Percentiles rank a stretch among this genome's conserved stretches.
phyloP scores from a whole-genome alignment of 129 eudicot genomes.

The Smallanthus sonchifolius region DNA sequence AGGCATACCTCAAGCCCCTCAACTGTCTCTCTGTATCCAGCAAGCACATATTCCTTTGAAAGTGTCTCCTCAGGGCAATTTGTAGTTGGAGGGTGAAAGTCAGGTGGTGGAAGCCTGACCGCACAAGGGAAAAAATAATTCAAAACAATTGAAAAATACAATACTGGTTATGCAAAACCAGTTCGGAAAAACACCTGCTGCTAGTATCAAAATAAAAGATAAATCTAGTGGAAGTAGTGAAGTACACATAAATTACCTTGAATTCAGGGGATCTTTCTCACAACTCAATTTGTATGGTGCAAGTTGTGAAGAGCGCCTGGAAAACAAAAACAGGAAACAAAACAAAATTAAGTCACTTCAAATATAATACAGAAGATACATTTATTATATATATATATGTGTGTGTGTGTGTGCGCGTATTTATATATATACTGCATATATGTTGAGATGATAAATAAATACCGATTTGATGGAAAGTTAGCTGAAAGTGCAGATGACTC shows the following conservation, averaged over 20 bases:
- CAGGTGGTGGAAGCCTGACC: conserved; percentile 94
- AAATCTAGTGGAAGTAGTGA: background rate
- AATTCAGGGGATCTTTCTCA: conserved; percentile 86
- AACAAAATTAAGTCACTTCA: conserved; percentile 5
- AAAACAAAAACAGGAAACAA: conserved; percentile 9
- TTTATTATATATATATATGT: background rate
- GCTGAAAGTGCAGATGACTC: conserved; percentile 64
- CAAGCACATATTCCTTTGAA: conserved; percentile 77
- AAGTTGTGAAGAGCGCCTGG: conserved; percentile 65
- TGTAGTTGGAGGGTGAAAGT: conserved; percentile 80
- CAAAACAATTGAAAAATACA: background rate
- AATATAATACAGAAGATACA: background rate
- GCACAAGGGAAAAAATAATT: background rate
- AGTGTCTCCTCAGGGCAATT: conserved; percentile 96
- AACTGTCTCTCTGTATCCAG: conserved; percentile 92
- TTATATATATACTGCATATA: background rate
- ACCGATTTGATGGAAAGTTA: conserved; percentile 61
- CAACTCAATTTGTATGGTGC: conserved; percentile 82
- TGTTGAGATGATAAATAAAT: background rate
- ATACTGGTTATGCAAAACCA: background rate
- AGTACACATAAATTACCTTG: conserved; percentile 51
- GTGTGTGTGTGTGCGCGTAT: background rate
- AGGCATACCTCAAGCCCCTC: conserved; percentile 91
- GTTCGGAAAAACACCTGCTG: background rate
- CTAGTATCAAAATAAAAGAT: background rate